Evolutionary conservation across 2,329 filamentous ascomycete species (phyloP), one percentile per base, ranked within the genome.

Genomic region (Colletotrichum higginsianum): DNA sequence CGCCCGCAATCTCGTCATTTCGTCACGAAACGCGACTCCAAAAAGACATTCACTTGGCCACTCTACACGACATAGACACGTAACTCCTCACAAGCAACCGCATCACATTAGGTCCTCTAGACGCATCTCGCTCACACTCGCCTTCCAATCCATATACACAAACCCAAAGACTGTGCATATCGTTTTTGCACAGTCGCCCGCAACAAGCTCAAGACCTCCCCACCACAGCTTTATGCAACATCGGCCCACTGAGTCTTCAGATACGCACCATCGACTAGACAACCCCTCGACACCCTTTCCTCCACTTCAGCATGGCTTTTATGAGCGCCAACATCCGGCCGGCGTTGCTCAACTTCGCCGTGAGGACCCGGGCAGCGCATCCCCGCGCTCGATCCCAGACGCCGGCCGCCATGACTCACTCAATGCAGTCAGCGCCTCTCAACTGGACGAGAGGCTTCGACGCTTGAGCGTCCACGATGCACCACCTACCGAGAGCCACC

Each of bases 221-320:
- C 78, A 60, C 80, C 80, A 80, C 80, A 86, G 82, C 89, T 91
- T 87, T 90, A 92, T 92, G 90, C 90, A 91, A 85, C 85, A 84
- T 87, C 87, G 86, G 86, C 84, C 84, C 75, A 78, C 78, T 77
- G 83, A 85, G 80, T 82, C 78, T 85, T 82, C 83, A 81, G 79
- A 83, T 82, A 79, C 79, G 75, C 78, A 77, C 78, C 80, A 78
- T 75, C 82, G 82, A 73, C 77, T 80, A 75, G 81, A 76, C 80
- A 78, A 77, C 76, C 74, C 82, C 73, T 75, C 79, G 67, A 76
- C 77, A 70, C 69, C 80, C 49, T 73, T 80, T 60, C 66, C 75
- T 75, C 71, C 81, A 75, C 80, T 82, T 81, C 88, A 91, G 86
- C 80, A 91, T 92, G 90, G 90, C 88, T 82, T 83, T 78, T 46